Percentiles rank a stretch among this genome's conserved stretches.
These are phyloP conservation scores for Cystoisospora suis DNA, from an alignment of 169 alveolate species.

Conservation along the genomic window DNA sequence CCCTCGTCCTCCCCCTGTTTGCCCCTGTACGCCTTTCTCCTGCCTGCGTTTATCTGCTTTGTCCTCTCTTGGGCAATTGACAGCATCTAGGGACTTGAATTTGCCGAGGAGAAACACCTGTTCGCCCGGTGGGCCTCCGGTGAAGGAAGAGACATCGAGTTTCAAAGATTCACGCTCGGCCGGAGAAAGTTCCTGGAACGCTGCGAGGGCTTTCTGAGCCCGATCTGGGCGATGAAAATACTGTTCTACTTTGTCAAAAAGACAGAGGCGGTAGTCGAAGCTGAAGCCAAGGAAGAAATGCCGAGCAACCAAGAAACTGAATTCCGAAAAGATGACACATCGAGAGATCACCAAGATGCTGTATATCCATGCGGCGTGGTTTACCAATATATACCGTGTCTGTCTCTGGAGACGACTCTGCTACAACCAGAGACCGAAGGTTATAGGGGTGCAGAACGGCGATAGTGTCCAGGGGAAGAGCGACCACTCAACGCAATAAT, in stretches of 20 bases:
- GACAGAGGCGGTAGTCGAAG: slow-evolving; percentile 1
- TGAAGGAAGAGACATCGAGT: not conserved
- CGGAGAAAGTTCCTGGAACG: not conserved
- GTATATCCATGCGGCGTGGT: no score
- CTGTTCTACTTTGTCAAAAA: not conserved
- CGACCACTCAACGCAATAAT: no score
- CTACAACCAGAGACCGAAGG: no score
- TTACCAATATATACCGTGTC: no score
- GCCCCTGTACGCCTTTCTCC: not conserved
- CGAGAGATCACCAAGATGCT: no score
- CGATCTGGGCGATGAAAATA: not conserved
- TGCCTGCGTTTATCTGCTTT: not conserved
- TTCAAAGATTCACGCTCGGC: not conserved
- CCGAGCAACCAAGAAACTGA: no score
- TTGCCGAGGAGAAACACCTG: not conserved
- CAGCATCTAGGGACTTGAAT: not conserved
- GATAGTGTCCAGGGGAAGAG: no score
- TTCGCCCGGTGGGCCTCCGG: not conserved
- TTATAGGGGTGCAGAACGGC: no score
- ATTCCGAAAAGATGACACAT: no score
- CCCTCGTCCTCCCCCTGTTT: no score
- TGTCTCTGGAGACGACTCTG: no score
- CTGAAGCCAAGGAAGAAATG: no score
- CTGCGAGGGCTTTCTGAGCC: not conserved
- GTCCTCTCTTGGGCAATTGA: not conserved